phyloP scores from a whole-genome alignment of 2,329 filamentous ascomycete genomes.

The Colletotrichum aenigma region DNA sequence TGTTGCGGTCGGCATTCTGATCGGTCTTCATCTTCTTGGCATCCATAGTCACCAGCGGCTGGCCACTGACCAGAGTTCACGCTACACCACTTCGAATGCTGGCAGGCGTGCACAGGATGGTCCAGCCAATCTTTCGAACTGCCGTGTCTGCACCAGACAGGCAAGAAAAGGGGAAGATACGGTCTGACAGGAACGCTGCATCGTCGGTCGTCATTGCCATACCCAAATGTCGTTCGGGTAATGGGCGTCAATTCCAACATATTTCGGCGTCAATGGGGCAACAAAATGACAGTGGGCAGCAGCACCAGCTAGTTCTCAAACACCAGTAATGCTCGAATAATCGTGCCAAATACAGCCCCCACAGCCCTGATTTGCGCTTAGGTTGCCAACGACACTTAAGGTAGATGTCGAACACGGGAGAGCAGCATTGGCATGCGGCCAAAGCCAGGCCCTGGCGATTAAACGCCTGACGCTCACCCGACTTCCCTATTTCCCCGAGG shows the following conservation, averaged over 20 bases:
- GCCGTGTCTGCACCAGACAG: neutral
- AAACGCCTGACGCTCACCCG: neutral
- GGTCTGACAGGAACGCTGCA: constrained; percentile 10
- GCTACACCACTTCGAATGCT: neutral
- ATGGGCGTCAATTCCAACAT: constrained; percentile 8
- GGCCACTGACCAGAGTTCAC: neutral
- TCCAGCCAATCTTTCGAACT: neutral
- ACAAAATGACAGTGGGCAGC: constrained; percentile 7
- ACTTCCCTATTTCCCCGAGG: neutral
- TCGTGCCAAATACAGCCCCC: neutral
- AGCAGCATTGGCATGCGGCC: constrained; percentile 1
- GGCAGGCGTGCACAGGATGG: neutral
- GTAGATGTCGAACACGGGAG: neutral
- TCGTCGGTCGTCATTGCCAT: neutral
- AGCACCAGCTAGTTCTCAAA: neutral
- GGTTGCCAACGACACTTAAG: neutral
- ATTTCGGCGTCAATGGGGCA: constrained; percentile 12
- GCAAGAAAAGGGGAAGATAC: neutral
- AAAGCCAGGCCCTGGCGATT: neutral
- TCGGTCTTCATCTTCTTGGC: neutral
- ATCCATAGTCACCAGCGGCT: neutral
- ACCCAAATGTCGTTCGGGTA: neutral
- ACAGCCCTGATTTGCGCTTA: neutral
- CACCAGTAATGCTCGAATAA: constrained; percentile 12
- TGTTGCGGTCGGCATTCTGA: neutral